phyloP scores from a whole-genome alignment of 1,284 basidiomycete genomes.

The Athelia psychrophila region DNA sequence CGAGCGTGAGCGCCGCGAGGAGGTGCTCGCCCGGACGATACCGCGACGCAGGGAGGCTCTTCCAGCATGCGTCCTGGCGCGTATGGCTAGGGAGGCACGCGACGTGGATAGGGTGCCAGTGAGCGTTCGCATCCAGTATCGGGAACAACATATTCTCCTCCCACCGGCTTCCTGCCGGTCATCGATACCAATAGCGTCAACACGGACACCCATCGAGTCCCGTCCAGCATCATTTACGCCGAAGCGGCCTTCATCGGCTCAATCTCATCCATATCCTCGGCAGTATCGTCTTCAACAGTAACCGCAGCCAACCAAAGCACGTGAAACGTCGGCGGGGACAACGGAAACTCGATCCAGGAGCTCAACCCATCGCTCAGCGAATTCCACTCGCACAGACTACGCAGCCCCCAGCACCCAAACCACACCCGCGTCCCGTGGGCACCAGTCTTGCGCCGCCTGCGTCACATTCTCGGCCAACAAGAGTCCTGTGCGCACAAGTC shows the following conservation, averaged over 20 bases:
- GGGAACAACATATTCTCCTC: no score
- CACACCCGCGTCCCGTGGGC: constrained; percentile 32
- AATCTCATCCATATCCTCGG: constrained; percentile 4
- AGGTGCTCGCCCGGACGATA: no score
- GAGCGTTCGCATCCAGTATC: no score
- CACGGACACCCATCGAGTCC: not conserved
- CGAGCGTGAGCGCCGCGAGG: no score
- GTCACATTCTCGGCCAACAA: constrained; percentile 54
- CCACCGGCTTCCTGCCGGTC: not conserved
- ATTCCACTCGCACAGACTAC: constrained; percentile 41
- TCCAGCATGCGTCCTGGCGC: no score
- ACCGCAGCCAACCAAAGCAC: no score
- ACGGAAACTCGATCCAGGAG: constrained; percentile 51
- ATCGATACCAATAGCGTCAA: not conserved
- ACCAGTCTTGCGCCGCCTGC: constrained; percentile 46
- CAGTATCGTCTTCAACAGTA: constrained; percentile 37
- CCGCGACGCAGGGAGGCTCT: no score
- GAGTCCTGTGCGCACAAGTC: constrained; percentile 35
- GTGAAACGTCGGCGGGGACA: no score
- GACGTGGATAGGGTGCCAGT: no score
- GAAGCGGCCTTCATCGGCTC: constrained; percentile 43
- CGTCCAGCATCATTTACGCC: constrained; percentile 49
- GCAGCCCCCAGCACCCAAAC: constrained; percentile 13
- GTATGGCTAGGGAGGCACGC: no score
- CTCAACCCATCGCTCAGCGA: constrained; percentile 64